phyloP scores from a whole-genome alignment of 805 yeast genomes.

The Candida parachauliodes region DNA sequence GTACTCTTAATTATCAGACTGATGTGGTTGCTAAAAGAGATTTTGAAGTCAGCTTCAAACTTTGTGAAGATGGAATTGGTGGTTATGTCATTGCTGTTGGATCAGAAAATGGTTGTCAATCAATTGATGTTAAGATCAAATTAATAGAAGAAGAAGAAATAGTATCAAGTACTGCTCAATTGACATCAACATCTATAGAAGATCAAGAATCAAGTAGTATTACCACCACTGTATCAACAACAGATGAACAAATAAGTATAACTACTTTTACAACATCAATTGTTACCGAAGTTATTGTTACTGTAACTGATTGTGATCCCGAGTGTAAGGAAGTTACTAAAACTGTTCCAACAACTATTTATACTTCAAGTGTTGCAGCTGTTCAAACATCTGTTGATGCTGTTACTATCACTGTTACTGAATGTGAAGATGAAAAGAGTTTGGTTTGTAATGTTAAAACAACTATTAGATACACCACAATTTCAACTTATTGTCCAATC shows the following conservation, averaged over 20 bases:
- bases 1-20: background rate
- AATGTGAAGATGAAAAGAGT: conserved; percentile 2
- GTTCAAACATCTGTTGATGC: background rate
- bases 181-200: too few species aligned
- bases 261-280: conserved; percentile 1
- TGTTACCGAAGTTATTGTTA: background rate
- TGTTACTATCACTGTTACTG: conserved; percentile 4
- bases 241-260: background rate
- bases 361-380: background rate
- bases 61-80: conserved; percentile 2
- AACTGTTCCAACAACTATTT: conserved; percentile 10
- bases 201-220: too few species aligned
- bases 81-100: background rate
- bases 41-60: conserved; percentile 1
- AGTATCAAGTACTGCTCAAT: too few species aligned
- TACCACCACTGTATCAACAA: too few species aligned
- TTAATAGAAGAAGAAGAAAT: background rate
- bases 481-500: conserved; percentile 11
- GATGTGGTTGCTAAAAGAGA: background rate
- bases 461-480: conserved; percentile 7
- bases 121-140: background rate
- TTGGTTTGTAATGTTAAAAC: conserved; percentile 2
- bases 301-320: conserved; percentile 4
- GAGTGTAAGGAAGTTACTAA: background rate
- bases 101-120: background rate